A percentile compares a stretch with the other conserved stretches of the same genome.
phyloP scores from a whole-genome alignment of 352 stramenopile genomes.

The Phytophthora sp. region DNA sequence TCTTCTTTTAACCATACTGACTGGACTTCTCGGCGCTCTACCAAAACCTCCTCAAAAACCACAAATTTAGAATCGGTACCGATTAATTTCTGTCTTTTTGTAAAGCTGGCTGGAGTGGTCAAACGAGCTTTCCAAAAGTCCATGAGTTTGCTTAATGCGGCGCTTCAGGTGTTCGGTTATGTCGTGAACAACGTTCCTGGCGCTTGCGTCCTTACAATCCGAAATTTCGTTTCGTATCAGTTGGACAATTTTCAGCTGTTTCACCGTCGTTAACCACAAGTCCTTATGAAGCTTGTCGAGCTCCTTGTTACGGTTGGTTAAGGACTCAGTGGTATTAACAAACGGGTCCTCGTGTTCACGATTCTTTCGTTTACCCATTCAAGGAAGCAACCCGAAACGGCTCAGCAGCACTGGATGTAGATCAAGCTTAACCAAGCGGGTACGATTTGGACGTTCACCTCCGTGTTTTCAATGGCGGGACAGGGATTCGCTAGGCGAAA shows the following conservation, averaged over 20 bases:
- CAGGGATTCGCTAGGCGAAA: slow-evolving; percentile 7
- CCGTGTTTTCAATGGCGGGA: slow-evolving; percentile 13
- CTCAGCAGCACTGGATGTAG: slow-evolving; percentile 11
- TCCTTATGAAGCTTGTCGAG: slow-evolving; percentile 1
- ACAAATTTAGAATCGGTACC: too few species aligned
- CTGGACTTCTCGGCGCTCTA: slow-evolving; percentile 3
- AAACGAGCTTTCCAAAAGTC: neutral
- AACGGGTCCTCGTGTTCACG: slow-evolving; percentile 11
- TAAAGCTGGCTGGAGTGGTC: slow-evolving; percentile 4
- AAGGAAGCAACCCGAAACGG: slow-evolving; percentile 1
- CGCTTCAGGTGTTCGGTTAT: neutral
- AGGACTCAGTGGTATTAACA: slow-evolving; percentile 5
- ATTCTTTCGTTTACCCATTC: slow-evolving; percentile 17
- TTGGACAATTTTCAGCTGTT: slow-evolving; percentile 7
- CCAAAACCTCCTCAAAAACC: too few species aligned
- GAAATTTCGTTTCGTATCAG: slow-evolving; percentile 16
- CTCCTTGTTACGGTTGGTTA: neutral
- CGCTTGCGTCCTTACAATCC: slow-evolving; percentile 4
- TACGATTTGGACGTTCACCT: slow-evolving; percentile 3
- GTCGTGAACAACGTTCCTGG: slow-evolving; percentile 2
- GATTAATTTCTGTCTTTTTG: too few species aligned
- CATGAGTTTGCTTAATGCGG: neutral
- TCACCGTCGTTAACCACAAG: slow-evolving; percentile 16
- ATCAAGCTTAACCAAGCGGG: slow-evolving; percentile 11
- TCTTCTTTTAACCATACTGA: neutral